Base-by-base conservation (phyloP, 257 asterid genomes). In the Oldenlandia corymbosa region DNA sequence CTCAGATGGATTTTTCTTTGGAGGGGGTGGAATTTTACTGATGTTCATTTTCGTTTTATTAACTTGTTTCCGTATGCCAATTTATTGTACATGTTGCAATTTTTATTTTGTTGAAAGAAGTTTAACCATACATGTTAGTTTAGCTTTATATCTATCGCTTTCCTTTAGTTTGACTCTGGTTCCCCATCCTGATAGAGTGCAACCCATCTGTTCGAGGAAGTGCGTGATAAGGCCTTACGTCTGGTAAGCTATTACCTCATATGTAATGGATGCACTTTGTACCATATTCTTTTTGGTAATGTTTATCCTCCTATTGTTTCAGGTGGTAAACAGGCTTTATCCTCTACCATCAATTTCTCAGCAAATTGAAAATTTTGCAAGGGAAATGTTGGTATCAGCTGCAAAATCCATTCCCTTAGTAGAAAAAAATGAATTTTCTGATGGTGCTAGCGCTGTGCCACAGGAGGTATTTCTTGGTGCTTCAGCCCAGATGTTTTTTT, bases 241-340 rank as follows among this genome's bases (percentile, higher is more conserved):
- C 85, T 93, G 99, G 99, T 93, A 87, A 46, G 56, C 57, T 61
- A 47, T 68, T 11, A 55, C 20, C 55, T 67, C 58, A 57, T 32
- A 67, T 50, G 71, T 73, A 69, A 24, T 65, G 47, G 20, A 55
- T 11, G 45, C 4, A 39, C n/a, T 52, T 43, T 23, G 45, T 46
- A 39, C 31, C 51, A 49, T 53, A 10, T 20, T 67, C 24, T 70
- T 54, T 69, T 57, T 21, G 62, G 62, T 71, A 28, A 61, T 13
- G 60, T 21, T 58, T 70, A 13, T 56, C n/a, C 26, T 64, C 58
- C 56, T 60, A 75, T 28, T 67, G n/a, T 75, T 49, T 39, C 63
- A 93, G 99, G 97, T 90, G 76, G 99, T 95, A 17, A 93, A 93
- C 81, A 93, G 86, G 81, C 99, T 93, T 64, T 93, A 87, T 80